Evolutionary conservation across 345 rosid genomes (phyloP), one percentile per base, ranked within the genome.

Genomic region (Corymbia maculata): DNA sequence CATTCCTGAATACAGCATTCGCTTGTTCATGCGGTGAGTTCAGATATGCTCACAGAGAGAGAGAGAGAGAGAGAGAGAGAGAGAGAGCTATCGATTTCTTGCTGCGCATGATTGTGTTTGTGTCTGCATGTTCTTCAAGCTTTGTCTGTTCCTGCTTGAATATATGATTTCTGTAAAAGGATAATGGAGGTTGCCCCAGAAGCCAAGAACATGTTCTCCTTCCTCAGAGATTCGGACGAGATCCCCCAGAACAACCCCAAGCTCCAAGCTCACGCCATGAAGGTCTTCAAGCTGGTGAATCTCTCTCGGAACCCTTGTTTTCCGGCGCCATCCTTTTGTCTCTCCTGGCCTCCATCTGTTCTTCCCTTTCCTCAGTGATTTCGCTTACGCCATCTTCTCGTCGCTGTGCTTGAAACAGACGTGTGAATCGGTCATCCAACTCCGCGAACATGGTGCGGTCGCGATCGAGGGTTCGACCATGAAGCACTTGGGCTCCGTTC

Each of bases 261-360:
- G 90, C 95, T 96, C 91, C 95, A 95, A 87, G 92, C 95, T 66
- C 95, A 95, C 87, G 97, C 98, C 87, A 87, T 93, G 86, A 96
- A 93, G 89, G 95, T 94, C 86, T 96, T 94, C 88, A 94, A 91
- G 89, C 93, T 94, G 96, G 96, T 94, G 42, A 64, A 89, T 80
- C 17, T 21, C 42, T 36, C 42, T 36, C 8, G 22, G 9, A 53
- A 53, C 12, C 64, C 64, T 9, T 11, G 26, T 55, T 55, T 55
- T 22, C 12, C 12, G 28, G 59, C 21, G 4, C 26, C 28, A 24
- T 57, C 64, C 64, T 22, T 57, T 9, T 28, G 12, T 57, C 64
- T 57, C 28, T 57, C 64, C 28, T 13, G 64, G 59, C 59, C 59
- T 53, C 59, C 5, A 22, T 16, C 55, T 19, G 19, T 19, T 50